Evolutionary conservation across 306 rosid genomes (phyloP).

Genomic region (Senna siamea): DNA sequence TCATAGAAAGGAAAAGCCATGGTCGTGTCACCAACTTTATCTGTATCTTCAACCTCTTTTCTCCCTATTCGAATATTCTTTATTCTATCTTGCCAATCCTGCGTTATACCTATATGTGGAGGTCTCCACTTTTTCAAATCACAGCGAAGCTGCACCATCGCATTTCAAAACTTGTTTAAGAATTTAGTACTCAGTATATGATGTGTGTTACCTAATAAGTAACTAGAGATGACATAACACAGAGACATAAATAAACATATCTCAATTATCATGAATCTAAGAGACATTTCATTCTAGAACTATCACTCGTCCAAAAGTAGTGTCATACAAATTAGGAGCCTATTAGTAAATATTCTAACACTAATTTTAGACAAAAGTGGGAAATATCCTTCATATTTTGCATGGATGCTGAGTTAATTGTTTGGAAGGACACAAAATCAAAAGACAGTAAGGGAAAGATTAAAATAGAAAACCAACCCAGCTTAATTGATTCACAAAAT

Average conservation of each 20-base stretch:
- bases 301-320: background rate
- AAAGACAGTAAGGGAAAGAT: background rate
- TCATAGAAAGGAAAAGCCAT: conserved; percentile 85
- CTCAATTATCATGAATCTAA: conserved; percentile 13
- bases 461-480: background rate
- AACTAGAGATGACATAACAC: conserved; percentile 2
- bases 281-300: conserved; percentile 15
- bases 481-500: background rate
- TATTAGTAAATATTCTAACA: background rate
- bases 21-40: conserved; percentile 62
- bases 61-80: conserved; percentile 73
- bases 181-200: conserved; percentile 12
- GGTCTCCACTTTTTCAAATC: conserved; percentile 85
- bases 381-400: background rate
- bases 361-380: background rate
- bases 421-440: background rate
- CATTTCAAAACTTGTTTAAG: conserved; percentile 31
- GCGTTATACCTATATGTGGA: conserved; percentile 67
- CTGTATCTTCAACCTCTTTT: conserved; percentile 70
- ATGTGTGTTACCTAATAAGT: background rate
- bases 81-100: conserved; percentile 91
- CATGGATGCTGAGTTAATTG: conserved; percentile 12
- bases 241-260: background rate
- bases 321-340: background rate
- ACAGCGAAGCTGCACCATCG: conserved; percentile 51